These are phyloP conservation scores for Tulasnella sp. DNA, from an alignment of 768 basidiomycete species.

Conservation along the genomic window DNA sequence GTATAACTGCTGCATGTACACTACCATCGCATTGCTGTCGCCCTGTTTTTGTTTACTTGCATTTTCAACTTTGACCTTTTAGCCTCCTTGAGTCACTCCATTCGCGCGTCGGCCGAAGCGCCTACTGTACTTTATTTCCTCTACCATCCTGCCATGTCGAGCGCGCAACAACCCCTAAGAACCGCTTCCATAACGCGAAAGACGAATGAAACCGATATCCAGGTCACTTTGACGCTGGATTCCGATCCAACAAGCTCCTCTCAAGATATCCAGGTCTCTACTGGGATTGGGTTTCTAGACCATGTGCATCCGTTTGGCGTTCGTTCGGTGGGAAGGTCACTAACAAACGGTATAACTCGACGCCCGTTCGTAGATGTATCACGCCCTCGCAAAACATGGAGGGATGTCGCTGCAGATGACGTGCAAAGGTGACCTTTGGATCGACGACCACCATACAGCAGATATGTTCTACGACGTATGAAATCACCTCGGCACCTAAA, in stretches of 20 bases:
- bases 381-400: constrained; percentile 93
- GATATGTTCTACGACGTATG: constrained; percentile 46
- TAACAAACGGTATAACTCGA: background rate
- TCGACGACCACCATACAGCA: constrained; percentile 98
- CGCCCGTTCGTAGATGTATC: constrained; percentile 71
- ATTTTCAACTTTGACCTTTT: background rate
- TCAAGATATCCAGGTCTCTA: constrained; percentile 80
- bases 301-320: constrained; percentile 56
- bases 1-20: constrained; percentile 1
- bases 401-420: constrained; percentile 88
- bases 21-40: background rate
- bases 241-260: constrained; percentile 52
- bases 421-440: constrained; percentile 93
- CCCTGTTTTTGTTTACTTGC: constrained; percentile 9
- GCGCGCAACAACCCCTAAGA: constrained; percentile 13
- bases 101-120: constrained; percentile 18
- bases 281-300: constrained; percentile 98
- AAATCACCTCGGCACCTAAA: background rate
- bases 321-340: too few relatives aligned
- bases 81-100: background rate
- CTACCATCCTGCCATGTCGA: constrained; percentile 4
- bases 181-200: constrained; percentile 67
- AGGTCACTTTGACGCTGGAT: constrained; percentile 80
- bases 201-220: constrained; percentile 87
- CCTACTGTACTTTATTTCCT: constrained; percentile 1